Conservation (phyloP, 2,329 filamentous ascomycete species). For the Xylariaceae sp. region DNA sequence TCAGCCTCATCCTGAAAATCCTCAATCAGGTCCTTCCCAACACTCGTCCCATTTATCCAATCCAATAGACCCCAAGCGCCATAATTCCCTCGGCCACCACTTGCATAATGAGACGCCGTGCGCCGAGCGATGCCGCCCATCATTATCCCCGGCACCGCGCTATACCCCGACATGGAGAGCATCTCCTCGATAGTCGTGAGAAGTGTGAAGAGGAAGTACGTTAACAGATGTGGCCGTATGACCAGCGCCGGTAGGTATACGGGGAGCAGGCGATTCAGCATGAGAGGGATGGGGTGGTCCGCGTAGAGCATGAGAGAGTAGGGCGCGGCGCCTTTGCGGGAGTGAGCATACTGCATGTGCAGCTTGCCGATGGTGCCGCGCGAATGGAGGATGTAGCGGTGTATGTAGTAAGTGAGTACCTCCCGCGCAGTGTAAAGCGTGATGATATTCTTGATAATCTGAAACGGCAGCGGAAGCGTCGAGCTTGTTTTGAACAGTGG, state of each 20-base stretch:
- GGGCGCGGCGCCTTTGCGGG: slow-evolving; percentile 46
- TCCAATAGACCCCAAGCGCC: slow-evolving; percentile 61
- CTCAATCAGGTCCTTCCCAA: slow-evolving; percentile 49
- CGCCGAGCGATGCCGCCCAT: slow-evolving; percentile 48
- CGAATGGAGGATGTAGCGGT: slow-evolving; percentile 66
- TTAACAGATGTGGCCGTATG: slow-evolving; percentile 69
- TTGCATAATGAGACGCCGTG: slow-evolving; percentile 52
- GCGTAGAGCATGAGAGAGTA: slow-evolving; percentile 62
- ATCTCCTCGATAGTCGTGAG: slow-evolving; percentile 64
- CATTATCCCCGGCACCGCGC: slow-evolving; percentile 50
- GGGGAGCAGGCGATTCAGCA: slow-evolving; percentile 61
- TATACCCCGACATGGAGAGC: slow-evolving; percentile 65
- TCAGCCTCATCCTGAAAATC: slow-evolving; percentile 53
- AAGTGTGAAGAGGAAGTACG: slow-evolving; percentile 61
- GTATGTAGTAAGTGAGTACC: slow-evolving; percentile 67
- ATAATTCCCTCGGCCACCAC: slow-evolving; percentile 55
- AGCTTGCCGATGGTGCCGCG: slow-evolving; percentile 36
- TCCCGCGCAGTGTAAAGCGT: slow-evolving; percentile 46
- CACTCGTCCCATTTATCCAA: slow-evolving; percentile 54
- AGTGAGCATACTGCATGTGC: slow-evolving; percentile 48
- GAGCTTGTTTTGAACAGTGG: slow-evolving; percentile 47
- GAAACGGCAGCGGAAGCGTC: slow-evolving; percentile 50
- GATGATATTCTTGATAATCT: slow-evolving; percentile 46
- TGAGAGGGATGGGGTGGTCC: slow-evolving; percentile 63
- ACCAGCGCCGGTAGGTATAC: slow-evolving; percentile 60